Percentiles rank a stretch among this genome's conserved stretches.
phyloP scores from a whole-genome alignment of 2,329 filamentous ascomycete genomes.

The Plenodomus tracheiphilus region DNA sequence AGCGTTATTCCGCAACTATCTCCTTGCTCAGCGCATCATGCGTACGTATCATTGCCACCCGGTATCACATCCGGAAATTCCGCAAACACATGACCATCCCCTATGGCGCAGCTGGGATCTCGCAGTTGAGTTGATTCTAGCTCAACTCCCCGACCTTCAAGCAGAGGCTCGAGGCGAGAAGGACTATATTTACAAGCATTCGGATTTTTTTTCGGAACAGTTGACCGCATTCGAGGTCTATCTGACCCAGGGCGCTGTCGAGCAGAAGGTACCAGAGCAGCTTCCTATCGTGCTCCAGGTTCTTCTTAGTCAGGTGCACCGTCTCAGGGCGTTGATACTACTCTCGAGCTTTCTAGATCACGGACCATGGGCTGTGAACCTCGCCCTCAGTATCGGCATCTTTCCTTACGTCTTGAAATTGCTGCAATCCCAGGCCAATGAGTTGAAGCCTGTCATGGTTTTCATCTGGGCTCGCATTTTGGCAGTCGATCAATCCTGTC shows the following conservation, averaged over 20 bases:
- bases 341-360: conserved; percentile 92
- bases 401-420: conserved; percentile 99
- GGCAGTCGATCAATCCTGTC: conserved; percentile 91
- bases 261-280: conserved; percentile 88
- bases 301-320: conserved; percentile 90
- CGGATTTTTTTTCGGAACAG: conserved; percentile 95
- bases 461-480: conserved; percentile 98
- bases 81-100: conserved; percentile 91
- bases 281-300: conserved; percentile 96
- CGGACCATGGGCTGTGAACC: conserved; percentile 97
- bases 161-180: conserved; percentile 75
- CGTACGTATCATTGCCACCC: conserved; percentile 94
- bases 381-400: conserved; percentile 95
- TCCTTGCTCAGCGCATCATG: conserved; percentile 95
- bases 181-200: conserved; percentile 90
- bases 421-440: conserved; percentile 88
- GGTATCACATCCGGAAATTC: conserved; percentile 87
- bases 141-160: conserved; percentile 80
- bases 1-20: conserved; percentile 92
- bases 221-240: conserved; percentile 97
- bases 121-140: conserved; percentile 90
- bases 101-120: conserved; percentile 98
- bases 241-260: conserved; percentile 78
- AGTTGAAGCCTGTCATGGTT: conserved; percentile 97
- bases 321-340: conserved; percentile 86